These are phyloP conservation scores for Usnea hakonensis DNA, from an alignment of 495 filamentous ascomycete genomes.

Conservation along the genomic window DNA sequence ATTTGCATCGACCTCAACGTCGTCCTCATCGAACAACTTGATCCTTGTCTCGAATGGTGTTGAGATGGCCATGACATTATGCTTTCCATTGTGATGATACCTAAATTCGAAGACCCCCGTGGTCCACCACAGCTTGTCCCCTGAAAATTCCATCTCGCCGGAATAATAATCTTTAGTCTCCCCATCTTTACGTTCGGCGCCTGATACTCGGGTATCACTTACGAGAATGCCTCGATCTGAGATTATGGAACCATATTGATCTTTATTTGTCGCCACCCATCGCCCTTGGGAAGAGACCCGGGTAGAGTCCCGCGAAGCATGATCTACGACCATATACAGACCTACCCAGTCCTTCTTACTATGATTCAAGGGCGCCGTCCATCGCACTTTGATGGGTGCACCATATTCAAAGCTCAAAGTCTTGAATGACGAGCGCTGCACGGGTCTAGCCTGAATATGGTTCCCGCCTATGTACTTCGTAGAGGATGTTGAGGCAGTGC, in stretches of 20 bases:
- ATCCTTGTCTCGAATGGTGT: conserved; percentile 87
- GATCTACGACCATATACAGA: conserved; percentile 89
- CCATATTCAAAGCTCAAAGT: conserved; percentile 82
- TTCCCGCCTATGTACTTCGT: conserved; percentile 39
- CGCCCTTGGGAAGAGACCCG: conserved; percentile 78
- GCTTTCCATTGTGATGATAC: conserved; percentile 90
- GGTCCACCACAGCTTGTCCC: conserved; percentile 96
- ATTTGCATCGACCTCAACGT: conserved; percentile 45
- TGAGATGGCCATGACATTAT: conserved; percentile 94
- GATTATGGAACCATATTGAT: conserved; percentile 66
- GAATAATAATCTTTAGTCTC: conserved; percentile 43
- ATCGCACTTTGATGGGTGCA: conserved; percentile 80
- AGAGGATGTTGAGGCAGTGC: conserved; percentile 50
- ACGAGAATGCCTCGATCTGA: conserved; percentile 73
- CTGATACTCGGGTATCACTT: conserved; percentile 49
- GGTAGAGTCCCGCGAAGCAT: conserved; percentile 74
- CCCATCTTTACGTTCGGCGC: conserved; percentile 39
- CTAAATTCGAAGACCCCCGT: conserved; percentile 93
- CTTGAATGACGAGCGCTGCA: conserved; percentile 52
- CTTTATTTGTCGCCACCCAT: conserved; percentile 75
- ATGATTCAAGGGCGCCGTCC: conserved; percentile 88
- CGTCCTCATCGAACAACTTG: conserved; percentile 60
- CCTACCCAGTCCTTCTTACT: conserved; percentile 93
- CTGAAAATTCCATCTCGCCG: conserved; percentile 81
- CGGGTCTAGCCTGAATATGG: conserved; percentile 43